Evolutionary conservation across 2,329 filamentous ascomycete species (phyloP), one percentile per base, ranked within the genome.

Genomic region (Colletotrichum cordylinicola): DNA sequence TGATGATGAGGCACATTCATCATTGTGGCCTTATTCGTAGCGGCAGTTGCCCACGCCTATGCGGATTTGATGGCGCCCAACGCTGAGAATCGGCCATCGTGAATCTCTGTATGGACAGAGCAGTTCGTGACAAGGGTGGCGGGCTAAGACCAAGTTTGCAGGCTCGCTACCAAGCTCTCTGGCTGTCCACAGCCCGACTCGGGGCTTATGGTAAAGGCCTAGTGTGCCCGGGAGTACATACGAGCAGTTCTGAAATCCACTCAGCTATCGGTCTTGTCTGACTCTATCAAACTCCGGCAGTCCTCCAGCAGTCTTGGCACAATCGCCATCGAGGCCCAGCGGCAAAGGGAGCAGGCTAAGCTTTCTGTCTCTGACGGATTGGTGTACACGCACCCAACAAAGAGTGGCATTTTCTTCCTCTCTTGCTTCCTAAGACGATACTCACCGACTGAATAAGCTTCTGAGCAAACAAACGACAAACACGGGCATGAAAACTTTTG

Each of bases 91-190:
- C 64, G 43, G 56, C 10, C 21, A 58, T 60, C 39, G 55, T 35
- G 39, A 48, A 39, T 60, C 27, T 43, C 35, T 75, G 48, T 31
- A 65, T 69, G 64, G 64, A 65, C 31, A 67, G 73, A 67, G 56
- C 39, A 68, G 39, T 52, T 68, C 69, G 31, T 48, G 56, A 72
- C 69, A 31, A 55, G 62, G 73, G 62, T 64, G 21, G 33, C 27
- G 56, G 35, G 72, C 39, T 71, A 75, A 72, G 39, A 58, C 66
- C 43, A 52, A 18, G 65, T 43, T 37, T 56, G 27, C 72, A 75
- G 62, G 62, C 39, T 64, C 69, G 69, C 69, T 67, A 75, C 72
- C 60, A 64, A 62, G 62, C 39, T 48, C 62, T 66, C 39, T 67
- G 43, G 43, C 56, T 58, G 58, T 21, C 52, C 29, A 35, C 61